Conservation (phyloP, 139 green algal species). For the Picochlorum sp. region DNA sequence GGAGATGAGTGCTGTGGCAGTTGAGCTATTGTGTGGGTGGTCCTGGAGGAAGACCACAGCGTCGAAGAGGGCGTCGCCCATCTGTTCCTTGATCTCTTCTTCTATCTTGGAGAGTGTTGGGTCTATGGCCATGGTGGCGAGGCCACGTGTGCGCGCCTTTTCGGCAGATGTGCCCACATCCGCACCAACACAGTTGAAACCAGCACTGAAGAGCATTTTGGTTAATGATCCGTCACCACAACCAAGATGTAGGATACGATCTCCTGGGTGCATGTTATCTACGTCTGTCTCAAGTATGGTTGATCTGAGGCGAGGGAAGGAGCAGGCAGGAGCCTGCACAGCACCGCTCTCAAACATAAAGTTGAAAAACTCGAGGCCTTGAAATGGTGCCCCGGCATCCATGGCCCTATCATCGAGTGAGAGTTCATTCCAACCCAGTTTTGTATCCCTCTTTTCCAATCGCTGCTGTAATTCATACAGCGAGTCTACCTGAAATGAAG, state of each 20-base stretch:
- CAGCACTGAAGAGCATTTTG: constrained; percentile 62
- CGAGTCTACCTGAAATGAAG: constrained; percentile 48
- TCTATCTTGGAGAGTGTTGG: too few species aligned
- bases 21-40: neutral
- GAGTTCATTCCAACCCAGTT: constrained; percentile 15
- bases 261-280: constrained; percentile 17
- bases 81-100: neutral
- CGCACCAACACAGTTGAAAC: constrained; percentile 31
- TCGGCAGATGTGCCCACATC: neutral
- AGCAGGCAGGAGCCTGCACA: constrained; percentile 27
- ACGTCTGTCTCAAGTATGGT: constrained; percentile 3
- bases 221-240: constrained; percentile 51
- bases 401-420: neutral
- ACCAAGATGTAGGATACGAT: constrained; percentile 46
- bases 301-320: constrained; percentile 37
- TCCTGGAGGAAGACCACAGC: constrained; percentile 20
- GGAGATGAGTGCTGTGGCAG: too few species aligned
- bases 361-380: constrained; percentile 58
- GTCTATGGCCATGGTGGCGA: neutral
- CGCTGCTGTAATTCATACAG: constrained; percentile 37
- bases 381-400: constrained; percentile 32
- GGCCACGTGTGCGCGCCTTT: neutral
- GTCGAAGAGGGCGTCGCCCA: neutral
- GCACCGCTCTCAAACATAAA: constrained; percentile 32
- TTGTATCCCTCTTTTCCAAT: constrained; percentile 24